Evolutionary conservation across 108 stramenopile species (phyloP).

Genomic region (Asterionellopsis glacialis): DNA sequence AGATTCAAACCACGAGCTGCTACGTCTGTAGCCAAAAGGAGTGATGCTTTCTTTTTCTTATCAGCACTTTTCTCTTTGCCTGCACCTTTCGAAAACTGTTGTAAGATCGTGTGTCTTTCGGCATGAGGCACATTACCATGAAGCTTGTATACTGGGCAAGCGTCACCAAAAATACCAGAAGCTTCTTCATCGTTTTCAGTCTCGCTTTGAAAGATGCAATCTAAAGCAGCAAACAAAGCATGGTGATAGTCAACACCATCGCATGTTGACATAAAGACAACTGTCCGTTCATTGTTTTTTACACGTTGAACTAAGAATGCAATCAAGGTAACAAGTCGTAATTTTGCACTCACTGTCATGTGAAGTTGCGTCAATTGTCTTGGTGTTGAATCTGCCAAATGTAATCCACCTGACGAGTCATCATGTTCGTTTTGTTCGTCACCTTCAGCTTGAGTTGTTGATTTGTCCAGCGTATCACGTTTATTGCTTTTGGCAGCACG

Average conservation of each 20-base stretch:
- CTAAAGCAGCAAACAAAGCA: conserved; percentile 54
- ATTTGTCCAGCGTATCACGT: conserved; percentile 4
- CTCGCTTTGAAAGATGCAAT: conserved; percentile 34
- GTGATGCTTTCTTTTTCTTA: conserved; percentile 30
- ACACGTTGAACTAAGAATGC: conserved; percentile 80
- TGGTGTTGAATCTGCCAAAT: conserved; percentile 67
- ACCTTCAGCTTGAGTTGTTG: background rate
- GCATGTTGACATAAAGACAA: conserved; percentile 94
- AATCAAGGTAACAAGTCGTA: conserved; percentile 80
- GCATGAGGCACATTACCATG: conserved; percentile 84
- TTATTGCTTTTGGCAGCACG: conserved; percentile 18
- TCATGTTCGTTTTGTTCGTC: background rate
- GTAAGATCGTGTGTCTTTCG: conserved; percentile 57
- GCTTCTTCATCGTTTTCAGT: conserved; percentile 6
- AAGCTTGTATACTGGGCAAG: conserved; percentile 59
- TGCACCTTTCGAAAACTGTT: conserved; percentile 36
- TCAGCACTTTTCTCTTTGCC: background rate
- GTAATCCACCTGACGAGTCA: background rate
- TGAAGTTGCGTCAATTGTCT: conserved; percentile 85
- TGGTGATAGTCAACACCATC: conserved; percentile 93
- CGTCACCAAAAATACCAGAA: conserved; percentile 53
- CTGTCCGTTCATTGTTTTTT: conserved; percentile 60
- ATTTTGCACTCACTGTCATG: conserved; percentile 87
- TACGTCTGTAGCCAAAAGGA: conserved; percentile 89
- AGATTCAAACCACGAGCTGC: conserved; percentile 93